Conservation (phyloP, 2,329 filamentous ascomycete genomes). For the Leptographium lundbergii region DNA sequence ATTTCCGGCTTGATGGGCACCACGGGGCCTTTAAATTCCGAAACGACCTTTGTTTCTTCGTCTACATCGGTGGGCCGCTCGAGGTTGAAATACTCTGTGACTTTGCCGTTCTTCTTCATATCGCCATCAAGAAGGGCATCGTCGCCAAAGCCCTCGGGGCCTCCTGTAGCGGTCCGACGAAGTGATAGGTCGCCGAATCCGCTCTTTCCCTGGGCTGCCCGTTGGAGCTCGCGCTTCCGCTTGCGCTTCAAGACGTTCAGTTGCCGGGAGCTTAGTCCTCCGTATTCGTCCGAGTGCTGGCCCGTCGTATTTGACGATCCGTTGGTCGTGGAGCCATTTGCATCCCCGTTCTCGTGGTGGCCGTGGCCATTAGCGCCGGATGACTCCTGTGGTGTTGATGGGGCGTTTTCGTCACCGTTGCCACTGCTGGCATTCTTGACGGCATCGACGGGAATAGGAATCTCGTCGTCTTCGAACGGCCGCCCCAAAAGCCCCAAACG, state of each 20-base stretch:
- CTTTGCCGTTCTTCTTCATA: constrained; percentile 48
- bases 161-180: constrained; percentile 46
- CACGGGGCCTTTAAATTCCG: constrained; percentile 82
- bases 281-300: constrained; percentile 39
- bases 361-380: constrained; percentile 11
- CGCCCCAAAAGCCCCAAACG: constrained; percentile 77
- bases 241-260: constrained; percentile 92
- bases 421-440: constrained; percentile 24
- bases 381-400: constrained; percentile 30
- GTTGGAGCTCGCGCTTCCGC: constrained; percentile 77
- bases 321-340: neutral
- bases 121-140: constrained; percentile 42
- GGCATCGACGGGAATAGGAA: constrained; percentile 50
- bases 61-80: constrained; percentile 68
- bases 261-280: constrained; percentile 72
- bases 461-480: constrained; percentile 72
- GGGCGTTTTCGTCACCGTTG: constrained; percentile 2
- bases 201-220: constrained; percentile 74
- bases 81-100: constrained; percentile 79
- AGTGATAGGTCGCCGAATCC: constrained; percentile 78
- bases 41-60: constrained; percentile 83
- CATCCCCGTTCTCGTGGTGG: neutral
- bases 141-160: constrained; percentile 48
- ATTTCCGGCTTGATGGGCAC: constrained; percentile 77
- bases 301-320: constrained; percentile 19